These are phyloP conservation scores for Xylariaceae sp. DNA, from an alignment of 2,329 filamentous ascomycete genomes.

Conservation along the genomic window DNA sequence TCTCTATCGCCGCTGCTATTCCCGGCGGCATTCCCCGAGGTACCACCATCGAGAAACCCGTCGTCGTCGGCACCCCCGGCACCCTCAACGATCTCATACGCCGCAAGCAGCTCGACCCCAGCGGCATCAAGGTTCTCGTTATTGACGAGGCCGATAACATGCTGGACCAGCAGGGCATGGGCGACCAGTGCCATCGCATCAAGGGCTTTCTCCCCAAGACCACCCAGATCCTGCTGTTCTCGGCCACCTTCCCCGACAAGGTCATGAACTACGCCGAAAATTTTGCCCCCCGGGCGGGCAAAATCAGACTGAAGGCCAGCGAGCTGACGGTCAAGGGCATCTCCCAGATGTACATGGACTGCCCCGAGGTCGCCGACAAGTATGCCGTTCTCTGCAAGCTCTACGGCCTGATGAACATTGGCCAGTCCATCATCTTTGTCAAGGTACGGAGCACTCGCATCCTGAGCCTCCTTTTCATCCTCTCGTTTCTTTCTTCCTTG, in stretches of 20 bases:
- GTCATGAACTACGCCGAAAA: slow-evolving; percentile 79
- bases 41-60: slow-evolving; percentile 65
- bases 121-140: slow-evolving; percentile 74
- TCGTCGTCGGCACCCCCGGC: slow-evolving; percentile 90
- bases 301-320: slow-evolving; percentile 81
- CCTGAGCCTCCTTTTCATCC: slow-evolving; percentile 5
- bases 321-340: slow-evolving; percentile 96
- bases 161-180: slow-evolving; percentile 91
- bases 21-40: slow-evolving; percentile 70
- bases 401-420: slow-evolving; percentile 93
- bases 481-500: background rate
- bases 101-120: slow-evolving; percentile 67
- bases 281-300: slow-evolving; percentile 82
- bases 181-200: slow-evolving; percentile 89
- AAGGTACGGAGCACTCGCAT: slow-evolving; percentile 52
- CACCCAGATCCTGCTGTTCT: slow-evolving; percentile 91
- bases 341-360: slow-evolving; percentile 97
- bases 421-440: slow-evolving; percentile 97
- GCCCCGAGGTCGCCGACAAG: slow-evolving; percentile 74
- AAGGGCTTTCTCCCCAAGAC: slow-evolving; percentile 75
- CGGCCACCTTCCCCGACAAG: slow-evolving; percentile 83
- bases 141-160: slow-evolving; percentile 99
- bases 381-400: slow-evolving; percentile 87
- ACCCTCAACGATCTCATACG: slow-evolving; percentile 86
- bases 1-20: slow-evolving; percentile 77